Percentiles rank a stretch among this genome's conserved stretches.
Evolutionary conservation across 2,329 filamentous ascomycete species (phyloP).

Genomic region (Alternaria sp.): DNA sequence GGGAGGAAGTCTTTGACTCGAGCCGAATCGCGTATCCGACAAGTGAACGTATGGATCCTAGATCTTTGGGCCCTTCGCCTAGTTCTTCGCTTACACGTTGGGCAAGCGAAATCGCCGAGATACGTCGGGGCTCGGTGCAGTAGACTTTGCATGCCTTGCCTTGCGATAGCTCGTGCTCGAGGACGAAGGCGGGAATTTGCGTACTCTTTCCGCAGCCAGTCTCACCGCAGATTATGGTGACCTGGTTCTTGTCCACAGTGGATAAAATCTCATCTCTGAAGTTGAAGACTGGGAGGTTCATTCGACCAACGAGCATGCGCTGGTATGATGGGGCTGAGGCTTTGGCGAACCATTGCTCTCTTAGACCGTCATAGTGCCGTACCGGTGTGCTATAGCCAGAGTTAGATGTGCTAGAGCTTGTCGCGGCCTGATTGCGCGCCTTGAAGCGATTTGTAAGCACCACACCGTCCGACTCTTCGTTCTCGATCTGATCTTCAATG

Average conservation of each 20-base stretch:
- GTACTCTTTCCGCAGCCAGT: constrained; percentile 98
- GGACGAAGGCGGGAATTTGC: constrained; percentile 90
- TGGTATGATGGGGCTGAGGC: constrained; percentile 66
- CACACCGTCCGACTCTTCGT: constrained; percentile 59
- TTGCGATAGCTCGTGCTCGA: constrained; percentile 84
- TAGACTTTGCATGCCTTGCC: constrained; percentile 89
- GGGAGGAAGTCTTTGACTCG: constrained; percentile 81
- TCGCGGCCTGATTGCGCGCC: constrained; percentile 44
- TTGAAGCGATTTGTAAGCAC: constrained; percentile 79
- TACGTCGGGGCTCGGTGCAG: constrained; percentile 92
- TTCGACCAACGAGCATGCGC: constrained; percentile 77
- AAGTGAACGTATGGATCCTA: constrained; percentile 82
- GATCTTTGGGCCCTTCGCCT: constrained; percentile 79
- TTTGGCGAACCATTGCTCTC: constrained; percentile 60
- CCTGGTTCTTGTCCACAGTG: constrained; percentile 78
- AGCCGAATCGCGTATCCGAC: constrained; percentile 94
- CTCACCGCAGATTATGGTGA: constrained; percentile 94
- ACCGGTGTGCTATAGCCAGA: constrained; percentile 40
- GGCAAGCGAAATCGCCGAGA: constrained; percentile 93
- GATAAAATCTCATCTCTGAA: constrained; percentile 80
- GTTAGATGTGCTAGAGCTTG: constrained; percentile 32
- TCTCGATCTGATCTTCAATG: constrained; percentile 70
- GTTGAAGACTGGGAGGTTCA: constrained; percentile 86
- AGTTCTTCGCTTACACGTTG: constrained; percentile 93
- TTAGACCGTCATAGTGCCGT: constrained; percentile 50